Percentiles rank a stretch among this genome's conserved stretches.
These are phyloP conservation scores for Saccharomyces hybrid DNA, from an alignment of 1,139 yeast species.

Conservation along the genomic window DNA sequence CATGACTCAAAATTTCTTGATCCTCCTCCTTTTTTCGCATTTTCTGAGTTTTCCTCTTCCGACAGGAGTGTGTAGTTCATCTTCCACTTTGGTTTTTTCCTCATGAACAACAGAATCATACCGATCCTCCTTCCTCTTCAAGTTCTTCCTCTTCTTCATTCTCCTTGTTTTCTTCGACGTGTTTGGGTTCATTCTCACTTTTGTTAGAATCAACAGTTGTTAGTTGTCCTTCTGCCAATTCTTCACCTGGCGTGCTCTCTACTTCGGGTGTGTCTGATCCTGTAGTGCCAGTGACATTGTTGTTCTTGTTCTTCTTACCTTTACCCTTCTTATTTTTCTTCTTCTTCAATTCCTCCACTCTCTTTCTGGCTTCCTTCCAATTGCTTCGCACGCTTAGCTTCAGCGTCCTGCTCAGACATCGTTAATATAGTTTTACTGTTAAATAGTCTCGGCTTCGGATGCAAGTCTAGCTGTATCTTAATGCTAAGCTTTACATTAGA, in stretches of 20 bases:
- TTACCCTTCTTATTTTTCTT: slow-evolving; percentile 29
- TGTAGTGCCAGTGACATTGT: slow-evolving; percentile 3
- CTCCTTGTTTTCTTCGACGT: slow-evolving; percentile 3
- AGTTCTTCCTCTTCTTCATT: slow-evolving; percentile 1
- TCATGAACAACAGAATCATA: neutral
- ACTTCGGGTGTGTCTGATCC: neutral
- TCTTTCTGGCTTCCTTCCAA: slow-evolving; percentile 33
- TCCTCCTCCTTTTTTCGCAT: neutral
- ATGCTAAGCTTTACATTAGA: neutral
- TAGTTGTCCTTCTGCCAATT: slow-evolving; percentile 5
- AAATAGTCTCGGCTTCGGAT: neutral
- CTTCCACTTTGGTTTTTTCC: slow-evolving; percentile 4
- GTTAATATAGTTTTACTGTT: neutral
- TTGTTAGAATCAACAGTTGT: slow-evolving; percentile 4
- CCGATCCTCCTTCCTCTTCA: neutral
- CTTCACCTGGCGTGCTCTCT: neutral
- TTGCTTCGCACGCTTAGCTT: slow-evolving; percentile 27
- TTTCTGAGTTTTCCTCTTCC: neutral
- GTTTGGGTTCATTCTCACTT: neutral
- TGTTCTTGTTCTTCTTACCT: slow-evolving; percentile 21
- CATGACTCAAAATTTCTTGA: neutral
- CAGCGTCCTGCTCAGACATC: slow-evolving; percentile 23
- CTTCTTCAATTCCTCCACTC: slow-evolving; percentile 33
- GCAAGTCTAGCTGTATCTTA: neutral
- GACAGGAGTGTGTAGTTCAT: neutral